Evolutionary conservation across 441 rosid genomes (phyloP), one percentile per base, ranked within the genome.

Genomic region (Aquilaria agallochum): DNA sequence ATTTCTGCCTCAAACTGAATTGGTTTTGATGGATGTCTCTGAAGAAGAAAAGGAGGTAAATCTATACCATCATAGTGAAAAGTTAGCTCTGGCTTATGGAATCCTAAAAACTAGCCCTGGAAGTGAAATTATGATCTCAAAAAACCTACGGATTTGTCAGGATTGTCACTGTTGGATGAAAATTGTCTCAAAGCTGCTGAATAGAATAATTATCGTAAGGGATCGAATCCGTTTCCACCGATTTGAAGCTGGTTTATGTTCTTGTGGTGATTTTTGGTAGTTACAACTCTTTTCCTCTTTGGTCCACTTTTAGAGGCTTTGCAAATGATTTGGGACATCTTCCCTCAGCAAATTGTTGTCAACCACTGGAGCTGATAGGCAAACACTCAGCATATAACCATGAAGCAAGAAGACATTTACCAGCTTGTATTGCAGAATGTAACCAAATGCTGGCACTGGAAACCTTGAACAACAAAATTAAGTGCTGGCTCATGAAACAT

Each of bases 1-100:
- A 5, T 92, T 80, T 71, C 75, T 80, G 53, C 80, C 86, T 15
- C 68, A 72, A 13, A 82, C 84, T 0, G 96, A 87, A 40, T 76
- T 89, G 80, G 96, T 86, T 70, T 72, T 83, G 76, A 87, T 92
- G 95, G 95, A 92, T 75, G 85, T 87, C 0, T 86, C 88, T 13
- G 91, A 87, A 69, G 96, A 87, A 73, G 98, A 92, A 76, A 92
- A 83, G 71, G 93, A 87, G 57, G 87, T 65, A 72, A 92, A 87
- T 55, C 65, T 87, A 82, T 69, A 68, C 68, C 70, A 71, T 63
- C 98, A 92, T 32, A 89, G 95, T 59, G 96, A 92, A 63, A 92
- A 89, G 78, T 66, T 92, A 46, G 92, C 92, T 0, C 68, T 89
- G 79, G 95, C 97, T 0, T 92, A 77, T 66, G 91, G 80, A 56